Evolutionary conservation across 345 rosid species (phyloP).

Genomic region (Citrus medica): DNA sequence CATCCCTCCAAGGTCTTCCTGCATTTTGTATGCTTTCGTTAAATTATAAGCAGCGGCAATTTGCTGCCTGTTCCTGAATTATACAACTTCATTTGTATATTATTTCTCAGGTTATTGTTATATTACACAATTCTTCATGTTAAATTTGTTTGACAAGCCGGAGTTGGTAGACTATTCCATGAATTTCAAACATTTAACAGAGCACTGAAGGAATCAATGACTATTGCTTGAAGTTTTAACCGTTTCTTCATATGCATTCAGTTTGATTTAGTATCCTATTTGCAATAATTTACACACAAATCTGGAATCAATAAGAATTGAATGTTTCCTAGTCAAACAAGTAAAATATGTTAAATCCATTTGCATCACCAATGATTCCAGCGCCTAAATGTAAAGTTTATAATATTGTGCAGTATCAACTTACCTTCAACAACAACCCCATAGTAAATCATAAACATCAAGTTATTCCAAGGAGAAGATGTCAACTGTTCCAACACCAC

Average conservation of each 20-base stretch:
- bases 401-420: conserved; percentile 3
- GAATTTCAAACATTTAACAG: background rate
- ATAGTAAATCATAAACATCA: conserved; percentile 80
- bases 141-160: background rate
- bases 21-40: conserved; percentile 26
- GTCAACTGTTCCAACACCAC: conserved; percentile 78
- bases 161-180: background rate
- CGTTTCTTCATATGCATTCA: background rate
- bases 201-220: background rate
- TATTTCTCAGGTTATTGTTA: background rate
- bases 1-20: conserved; percentile 85
- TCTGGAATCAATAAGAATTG: background rate
- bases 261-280: background rate
- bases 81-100: background rate
- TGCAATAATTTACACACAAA: background rate
- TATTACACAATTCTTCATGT: background rate
- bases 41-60: background rate
- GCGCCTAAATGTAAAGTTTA: background rate
- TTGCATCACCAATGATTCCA: background rate
- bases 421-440: conserved; percentile 70
- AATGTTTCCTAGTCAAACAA: background rate
- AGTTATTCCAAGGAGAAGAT: conserved; percentile 84
- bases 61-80: background rate
- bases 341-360: background rate
- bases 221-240: background rate